Evolutionary conservation across 2,329 filamentous ascomycete species (phyloP).

Genomic region (Fusarium sp.): DNA sequence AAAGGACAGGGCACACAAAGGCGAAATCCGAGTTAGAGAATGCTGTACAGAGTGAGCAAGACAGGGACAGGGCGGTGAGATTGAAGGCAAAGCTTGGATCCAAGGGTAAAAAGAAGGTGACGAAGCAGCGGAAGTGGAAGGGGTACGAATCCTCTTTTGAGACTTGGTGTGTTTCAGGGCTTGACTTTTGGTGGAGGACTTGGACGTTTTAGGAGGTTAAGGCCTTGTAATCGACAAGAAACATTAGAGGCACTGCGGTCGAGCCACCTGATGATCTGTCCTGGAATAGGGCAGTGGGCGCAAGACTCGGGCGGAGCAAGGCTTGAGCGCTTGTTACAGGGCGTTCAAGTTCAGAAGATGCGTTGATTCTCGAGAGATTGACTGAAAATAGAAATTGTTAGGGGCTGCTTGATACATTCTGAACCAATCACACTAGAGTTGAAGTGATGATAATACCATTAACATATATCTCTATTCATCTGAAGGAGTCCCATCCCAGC

Average conservation of each 20-base stretch:
- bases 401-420: background rate
- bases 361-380: background rate
- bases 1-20: conserved; percentile 41
- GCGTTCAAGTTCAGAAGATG: conserved; percentile 11
- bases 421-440: conserved; percentile 7
- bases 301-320: conserved; percentile 44
- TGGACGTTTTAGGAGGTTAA: conserved; percentile 13
- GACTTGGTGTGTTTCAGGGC: conserved; percentile 43
- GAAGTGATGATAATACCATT: background rate
- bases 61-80: conserved; percentile 40
- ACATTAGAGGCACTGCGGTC: conserved; percentile 31
- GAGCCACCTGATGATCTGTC: conserved; percentile 40
- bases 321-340: conserved; percentile 37
- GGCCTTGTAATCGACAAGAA: conserved; percentile 24
- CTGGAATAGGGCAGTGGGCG: conserved; percentile 37
- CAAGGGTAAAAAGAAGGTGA: conserved; percentile 31
- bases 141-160: conserved; percentile 34
- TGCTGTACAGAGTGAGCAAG: conserved; percentile 20
- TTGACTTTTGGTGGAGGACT: conserved; percentile 14
- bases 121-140: conserved; percentile 31
- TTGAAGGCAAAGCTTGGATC: conserved; percentile 40
- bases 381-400: conserved; percentile 20
- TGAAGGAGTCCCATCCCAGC: background rate
- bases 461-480: background rate
- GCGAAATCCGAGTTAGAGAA: conserved; percentile 41